Evolutionary conservation across 1,284 basidiomycete genomes (phyloP), one percentile per base, ranked within the genome.

Genomic region (Abortiporus biennis): DNA sequence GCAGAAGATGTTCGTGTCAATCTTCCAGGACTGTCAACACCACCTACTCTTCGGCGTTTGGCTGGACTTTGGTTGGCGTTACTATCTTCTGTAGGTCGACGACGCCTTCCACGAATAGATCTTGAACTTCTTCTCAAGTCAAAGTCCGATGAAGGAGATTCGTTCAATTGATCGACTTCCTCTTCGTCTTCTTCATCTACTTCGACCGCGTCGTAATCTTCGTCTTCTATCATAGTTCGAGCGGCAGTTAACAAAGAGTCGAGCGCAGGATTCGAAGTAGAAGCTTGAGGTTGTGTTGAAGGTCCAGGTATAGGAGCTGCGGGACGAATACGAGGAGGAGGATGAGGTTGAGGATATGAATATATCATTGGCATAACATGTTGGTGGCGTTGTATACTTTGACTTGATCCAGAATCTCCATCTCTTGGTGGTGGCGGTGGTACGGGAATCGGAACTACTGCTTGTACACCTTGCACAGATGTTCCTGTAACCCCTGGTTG

Each of bases 171-270:
- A 3, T 44, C 22, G 6, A 24, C 40, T 4, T 55, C 56, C 31
- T 49, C 45, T n/a, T 29, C 9, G 15, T 52, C 49, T 24, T 55
- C 57, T 31, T 59, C 51, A 11, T n/a, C 9, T 29, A 40, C 51
- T 3, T 57, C 58, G 12, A 55, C 46, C 21, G 55, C 61, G 57
- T 66, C 61, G 31, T 65, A 46, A 19, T 55, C 62, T 57, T 65
- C 61, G 30, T 66, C 69, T 62, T 76, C 73, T 69, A 80, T 78
- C 34, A 63, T 51, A 22, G 59, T 56, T 30, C 76, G 65, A 9
- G 80, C 81, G 4, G 80, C 80, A 49, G 68, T 79, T 20, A 85
- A 54, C 22, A 84, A 59, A 0, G 76, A 79, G 44, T 77, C 71
- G 23, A 72, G 12, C 33, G 33, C 8, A 12, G 9, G 9, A 9